These are phyloP conservation scores for Coelastrella sp. DNA, from an alignment of 139 green algal genomes.

Conservation along the genomic window DNA sequence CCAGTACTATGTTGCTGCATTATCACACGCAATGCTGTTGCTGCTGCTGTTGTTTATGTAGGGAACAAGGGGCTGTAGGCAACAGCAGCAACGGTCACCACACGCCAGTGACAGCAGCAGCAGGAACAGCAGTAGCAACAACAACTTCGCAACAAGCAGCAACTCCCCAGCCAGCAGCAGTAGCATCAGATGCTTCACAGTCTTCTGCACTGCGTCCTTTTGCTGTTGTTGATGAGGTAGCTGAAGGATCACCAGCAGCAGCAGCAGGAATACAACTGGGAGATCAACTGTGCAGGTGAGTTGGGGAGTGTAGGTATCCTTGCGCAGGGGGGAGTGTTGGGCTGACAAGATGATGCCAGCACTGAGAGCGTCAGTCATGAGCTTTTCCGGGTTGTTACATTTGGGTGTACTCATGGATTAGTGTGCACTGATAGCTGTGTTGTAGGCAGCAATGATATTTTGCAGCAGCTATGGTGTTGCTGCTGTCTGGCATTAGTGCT, in stretches of 20 bases:
- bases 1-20: too few relatives aligned
- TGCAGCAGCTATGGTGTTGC: too few relatives aligned
- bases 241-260: slow-evolving; percentile 68
- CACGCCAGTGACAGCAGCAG: not conserved
- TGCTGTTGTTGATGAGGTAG: slow-evolving; percentile 85
- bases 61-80: not conserved
- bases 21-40: too few relatives aligned
- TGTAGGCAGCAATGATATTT: too few relatives aligned
- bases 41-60: not conserved
- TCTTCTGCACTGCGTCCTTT: slow-evolving; percentile 63
- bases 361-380: too few relatives aligned
- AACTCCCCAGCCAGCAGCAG: not conserved
- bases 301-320: too few relatives aligned
- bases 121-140: not conserved
- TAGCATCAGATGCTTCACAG: slow-evolving; percentile 3
- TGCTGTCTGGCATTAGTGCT: too few relatives aligned
- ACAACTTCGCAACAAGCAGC: slow-evolving; percentile 26
- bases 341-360: too few relatives aligned
- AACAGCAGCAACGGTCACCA: not conserved
- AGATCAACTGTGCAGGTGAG: slow-evolving; percentile 77
- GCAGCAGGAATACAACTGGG: slow-evolving; percentile 70
- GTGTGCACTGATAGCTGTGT: too few relatives aligned
- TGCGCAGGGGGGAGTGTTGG: too few relatives aligned
- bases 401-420: too few relatives aligned
- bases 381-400: too few relatives aligned